Percentiles rank a stretch among this genome's conserved stretches.
Conservation (phyloP, 345 rosid genomes). For the Cardamine chenopodiifolia region DNA sequence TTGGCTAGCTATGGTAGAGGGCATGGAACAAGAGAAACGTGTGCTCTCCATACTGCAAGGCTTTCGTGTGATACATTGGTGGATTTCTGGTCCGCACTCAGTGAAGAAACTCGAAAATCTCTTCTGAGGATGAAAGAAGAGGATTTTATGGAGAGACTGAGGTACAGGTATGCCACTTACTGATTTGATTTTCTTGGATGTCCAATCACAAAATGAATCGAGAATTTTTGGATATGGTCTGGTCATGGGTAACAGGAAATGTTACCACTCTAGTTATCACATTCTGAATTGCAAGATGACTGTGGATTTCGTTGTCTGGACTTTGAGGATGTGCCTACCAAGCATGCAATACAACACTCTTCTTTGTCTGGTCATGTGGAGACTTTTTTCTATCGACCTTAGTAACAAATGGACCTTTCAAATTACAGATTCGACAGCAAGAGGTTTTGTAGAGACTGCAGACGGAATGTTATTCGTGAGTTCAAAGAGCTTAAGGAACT, state of each 20-base stretch:
- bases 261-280: not conserved
- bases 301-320: not conserved
- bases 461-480: conserved; percentile 94
- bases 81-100: conserved; percentile 92
- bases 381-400: not conserved
- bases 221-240: conserved; percentile 28
- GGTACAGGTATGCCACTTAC: conserved; percentile 72
- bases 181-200: conserved; percentile 19
- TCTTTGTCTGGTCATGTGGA: conserved; percentile 12
- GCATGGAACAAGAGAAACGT: conserved; percentile 94
- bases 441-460: conserved; percentile 98
- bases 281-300: conserved; percentile 6
- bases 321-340: conserved; percentile 17
- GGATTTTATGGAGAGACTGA: conserved; percentile 96
- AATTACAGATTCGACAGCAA: conserved; percentile 91
- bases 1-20: conserved; percentile 82
- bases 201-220: not conserved
- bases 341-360: conserved; percentile 12
- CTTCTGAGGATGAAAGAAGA: conserved; percentile 98
- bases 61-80: conserved; percentile 96
- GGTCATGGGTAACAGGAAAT: conserved; percentile 16
- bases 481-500: conserved; percentile 97
- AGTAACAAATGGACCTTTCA: conserved; percentile 24
- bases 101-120: conserved; percentile 84
- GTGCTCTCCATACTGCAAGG: conserved; percentile 95